These are phyloP conservation scores for Cyphellophora europaea DNA, from an alignment of 2,329 filamentous ascomycete genomes.

Conservation along the genomic window DNA sequence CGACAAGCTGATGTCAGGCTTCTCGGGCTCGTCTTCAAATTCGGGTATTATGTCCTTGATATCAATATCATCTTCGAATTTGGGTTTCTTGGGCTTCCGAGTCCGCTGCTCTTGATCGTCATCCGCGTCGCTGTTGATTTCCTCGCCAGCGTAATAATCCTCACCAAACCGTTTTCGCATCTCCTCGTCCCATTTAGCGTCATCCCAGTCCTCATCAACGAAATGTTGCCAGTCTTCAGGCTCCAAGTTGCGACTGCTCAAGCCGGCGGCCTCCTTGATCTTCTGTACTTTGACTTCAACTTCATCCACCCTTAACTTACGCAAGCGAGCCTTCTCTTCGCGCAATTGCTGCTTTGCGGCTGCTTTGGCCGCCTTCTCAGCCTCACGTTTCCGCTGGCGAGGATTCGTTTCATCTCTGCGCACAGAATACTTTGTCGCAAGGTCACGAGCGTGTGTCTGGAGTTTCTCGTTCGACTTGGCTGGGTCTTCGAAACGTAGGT, in stretches of 20 bases:
- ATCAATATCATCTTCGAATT: constrained; percentile 95
- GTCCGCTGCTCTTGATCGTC: constrained; percentile 47
- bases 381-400: constrained; percentile 68
- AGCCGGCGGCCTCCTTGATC: constrained; percentile 81
- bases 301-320: constrained; percentile 84
- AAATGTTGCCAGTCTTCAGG: constrained; percentile 79
- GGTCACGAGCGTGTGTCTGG: constrained; percentile 79
- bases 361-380: constrained; percentile 68
- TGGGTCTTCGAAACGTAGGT: constrained; percentile 90
- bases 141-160: constrained; percentile 70
- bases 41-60: constrained; percentile 83
- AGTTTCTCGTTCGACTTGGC: constrained; percentile 78
- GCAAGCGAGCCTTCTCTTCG: constrained; percentile 71
- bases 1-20: constrained; percentile 47
- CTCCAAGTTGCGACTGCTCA: constrained; percentile 50
- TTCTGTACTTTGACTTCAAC: constrained; percentile 76
- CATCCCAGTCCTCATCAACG: constrained; percentile 79
- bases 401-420: constrained; percentile 71
- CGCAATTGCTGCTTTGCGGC: constrained; percentile 66
- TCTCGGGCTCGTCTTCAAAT: constrained; percentile 43
- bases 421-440: constrained; percentile 72
- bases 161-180: constrained; percentile 86
- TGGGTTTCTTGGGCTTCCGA: constrained; percentile 59
- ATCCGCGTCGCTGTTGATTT: constrained; percentile 58
- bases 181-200: constrained; percentile 80